Conservation (phyloP, 2,329 filamentous ascomycete genomes). For the Sporothrix humicola region DNA sequence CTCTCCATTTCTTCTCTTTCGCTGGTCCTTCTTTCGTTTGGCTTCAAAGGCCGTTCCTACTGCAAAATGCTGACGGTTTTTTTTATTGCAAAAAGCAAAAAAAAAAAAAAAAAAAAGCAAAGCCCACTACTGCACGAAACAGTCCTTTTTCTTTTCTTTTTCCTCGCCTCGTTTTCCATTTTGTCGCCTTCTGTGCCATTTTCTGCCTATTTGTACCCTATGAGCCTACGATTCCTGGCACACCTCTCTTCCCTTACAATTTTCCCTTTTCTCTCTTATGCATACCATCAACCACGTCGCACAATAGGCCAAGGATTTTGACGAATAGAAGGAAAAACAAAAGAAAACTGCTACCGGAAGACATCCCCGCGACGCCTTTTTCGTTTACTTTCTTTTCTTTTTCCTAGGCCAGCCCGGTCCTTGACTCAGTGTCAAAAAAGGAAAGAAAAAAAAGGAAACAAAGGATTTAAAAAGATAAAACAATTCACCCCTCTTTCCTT, state of each 20-base stretch:
- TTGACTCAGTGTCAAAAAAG: not conserved
- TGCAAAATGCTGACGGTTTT: not conserved
- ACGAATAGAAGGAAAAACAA: not conserved
- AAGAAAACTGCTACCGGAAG: constrained; percentile 5
- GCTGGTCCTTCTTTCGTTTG: not conserved
- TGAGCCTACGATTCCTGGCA: no score
- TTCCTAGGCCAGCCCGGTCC: not conserved
- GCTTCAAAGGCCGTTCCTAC: not conserved
- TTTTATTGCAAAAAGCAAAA: not conserved
- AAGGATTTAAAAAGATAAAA: not conserved
- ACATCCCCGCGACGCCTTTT: not conserved
- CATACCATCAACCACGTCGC: constrained; percentile 24
- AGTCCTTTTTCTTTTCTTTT: not conserved
- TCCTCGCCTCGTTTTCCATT: not conserved
- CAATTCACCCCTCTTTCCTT: not conserved
- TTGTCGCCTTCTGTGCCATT: not conserved
- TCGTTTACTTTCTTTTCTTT: not conserved
- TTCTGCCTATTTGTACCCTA: no score
- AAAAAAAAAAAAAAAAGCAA: not conserved
- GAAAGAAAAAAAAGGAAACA: not conserved
- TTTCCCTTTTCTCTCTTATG: constrained; percentile 4
- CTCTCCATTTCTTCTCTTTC: not conserved
- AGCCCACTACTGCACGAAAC: no score
- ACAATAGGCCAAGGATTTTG: not conserved
- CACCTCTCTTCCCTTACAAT: not conserved